phyloP scores from a whole-genome alignment of 2,329 filamentous ascomycete genomes.

The Diaporthe citrichinensis region DNA sequence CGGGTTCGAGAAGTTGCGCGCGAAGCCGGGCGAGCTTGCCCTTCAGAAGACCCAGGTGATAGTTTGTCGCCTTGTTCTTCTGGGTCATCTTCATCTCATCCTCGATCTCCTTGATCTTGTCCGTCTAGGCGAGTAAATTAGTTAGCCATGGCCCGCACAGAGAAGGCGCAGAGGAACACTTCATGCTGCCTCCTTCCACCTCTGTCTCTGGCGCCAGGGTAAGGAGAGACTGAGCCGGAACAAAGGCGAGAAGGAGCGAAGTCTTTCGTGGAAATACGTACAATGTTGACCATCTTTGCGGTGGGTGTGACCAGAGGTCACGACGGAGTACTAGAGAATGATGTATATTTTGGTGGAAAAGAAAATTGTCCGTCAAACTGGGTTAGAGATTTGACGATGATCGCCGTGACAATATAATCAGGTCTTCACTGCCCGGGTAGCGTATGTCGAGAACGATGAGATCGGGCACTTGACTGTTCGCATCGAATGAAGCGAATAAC shows the following conservation, averaged over 20 bases:
- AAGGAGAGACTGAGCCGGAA: not conserved
- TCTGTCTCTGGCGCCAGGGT: too few species aligned
- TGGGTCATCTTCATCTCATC: constrained; percentile 99
- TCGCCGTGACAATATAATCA: not conserved
- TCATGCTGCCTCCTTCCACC: not conserved
- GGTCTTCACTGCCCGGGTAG: not conserved
- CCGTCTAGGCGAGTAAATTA: constrained; percentile 65
- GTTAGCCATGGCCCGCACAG: not conserved
- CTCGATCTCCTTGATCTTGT: constrained; percentile 99
- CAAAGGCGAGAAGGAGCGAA: not conserved
- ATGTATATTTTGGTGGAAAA: not conserved
- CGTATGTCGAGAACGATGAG: not conserved
- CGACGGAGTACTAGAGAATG: not conserved
- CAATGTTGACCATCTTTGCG: constrained; percentile 92
- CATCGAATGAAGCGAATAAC: not conserved
- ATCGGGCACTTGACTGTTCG: not conserved
- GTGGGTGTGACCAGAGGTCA: constrained; percentile 42
- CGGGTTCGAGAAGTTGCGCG: constrained; percentile 93
- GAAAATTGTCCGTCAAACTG: not conserved
- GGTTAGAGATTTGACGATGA: not conserved
- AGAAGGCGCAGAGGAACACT: not conserved
- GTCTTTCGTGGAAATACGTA: not conserved
- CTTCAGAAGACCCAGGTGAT: constrained; percentile 97
- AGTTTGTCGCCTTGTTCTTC: constrained; percentile 82
- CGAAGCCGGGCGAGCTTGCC: constrained; percentile 96